Conservation (phyloP, 192 early-diverging fungal genomes). For the Coemansia aciculifera region DNA sequence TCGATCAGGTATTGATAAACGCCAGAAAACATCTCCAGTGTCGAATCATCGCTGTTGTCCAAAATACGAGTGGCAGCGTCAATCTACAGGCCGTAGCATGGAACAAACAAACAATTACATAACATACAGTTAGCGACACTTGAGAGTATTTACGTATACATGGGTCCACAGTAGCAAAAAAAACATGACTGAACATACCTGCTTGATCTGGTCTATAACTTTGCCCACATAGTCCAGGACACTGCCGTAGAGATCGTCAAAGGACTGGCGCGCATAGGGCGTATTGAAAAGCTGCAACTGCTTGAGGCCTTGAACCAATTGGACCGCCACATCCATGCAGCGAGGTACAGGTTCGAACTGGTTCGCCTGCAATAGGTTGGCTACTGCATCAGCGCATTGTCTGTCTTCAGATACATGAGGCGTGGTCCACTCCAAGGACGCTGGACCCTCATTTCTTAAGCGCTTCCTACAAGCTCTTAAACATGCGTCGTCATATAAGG, state of each 20-base stretch:
- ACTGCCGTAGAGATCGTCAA: constrained; percentile 27
- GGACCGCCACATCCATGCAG: constrained; percentile 32
- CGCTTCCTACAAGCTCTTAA: constrained; percentile 37
- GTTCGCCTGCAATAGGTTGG: constrained; percentile 15
- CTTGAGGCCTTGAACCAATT: constrained; percentile 44
- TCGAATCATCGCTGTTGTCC: constrained; percentile 20
- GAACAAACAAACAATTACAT: not conserved
- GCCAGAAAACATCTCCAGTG: constrained; percentile 31
- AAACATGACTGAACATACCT: constrained; percentile 19
- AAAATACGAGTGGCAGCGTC: not conserved
- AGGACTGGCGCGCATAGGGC: constrained; percentile 16
- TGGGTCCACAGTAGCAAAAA: not conserved
- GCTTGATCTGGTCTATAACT: constrained; percentile 23
- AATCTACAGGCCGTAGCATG: constrained; percentile 18
- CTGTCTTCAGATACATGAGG: constrained; percentile 25
- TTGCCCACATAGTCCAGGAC: constrained; percentile 41
- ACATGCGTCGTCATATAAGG: not conserved
- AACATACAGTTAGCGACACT: not conserved
- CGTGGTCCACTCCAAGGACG: constrained; percentile 8
- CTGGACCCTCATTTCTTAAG: constrained; percentile 23
- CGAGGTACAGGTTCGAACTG: constrained; percentile 15
- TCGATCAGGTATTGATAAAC: constrained; percentile 50
- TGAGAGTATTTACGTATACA: not conserved
- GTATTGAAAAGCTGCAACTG: constrained; percentile 27
- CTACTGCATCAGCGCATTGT: constrained; percentile 14